A percentile compares a stretch with the other conserved stretches of the same genome.
These are phyloP conservation scores for Lichina pygmaea DNA, from an alignment of 495 filamentous ascomycete genomes.

Conservation along the genomic window DNA sequence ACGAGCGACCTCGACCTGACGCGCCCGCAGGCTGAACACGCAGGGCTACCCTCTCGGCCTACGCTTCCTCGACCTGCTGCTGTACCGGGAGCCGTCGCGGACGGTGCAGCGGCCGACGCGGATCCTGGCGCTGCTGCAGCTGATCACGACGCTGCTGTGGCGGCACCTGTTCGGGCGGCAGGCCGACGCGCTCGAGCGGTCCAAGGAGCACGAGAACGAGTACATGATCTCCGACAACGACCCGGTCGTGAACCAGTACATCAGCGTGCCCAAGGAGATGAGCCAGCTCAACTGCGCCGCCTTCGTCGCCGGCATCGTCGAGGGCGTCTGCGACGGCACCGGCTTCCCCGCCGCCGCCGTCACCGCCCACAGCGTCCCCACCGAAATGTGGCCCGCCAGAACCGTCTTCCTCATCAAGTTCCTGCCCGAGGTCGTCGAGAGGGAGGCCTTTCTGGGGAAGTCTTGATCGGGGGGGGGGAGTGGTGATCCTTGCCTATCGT, in stretches of 20 bases:
- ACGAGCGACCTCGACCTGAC: no score
- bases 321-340: slow-evolving; percentile 82
- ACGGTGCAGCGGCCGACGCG: slow-evolving; percentile 54
- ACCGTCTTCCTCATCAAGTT: slow-evolving; percentile 92
- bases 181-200: slow-evolving; percentile 79
- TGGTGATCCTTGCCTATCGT: background rate
- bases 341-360: slow-evolving; percentile 69
- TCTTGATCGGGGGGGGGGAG: background rate
- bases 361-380: slow-evolving; percentile 64
- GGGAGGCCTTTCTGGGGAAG: slow-evolving; percentile 44
- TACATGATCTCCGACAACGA: slow-evolving; percentile 99
- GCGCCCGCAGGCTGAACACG: slow-evolving; percentile 42
- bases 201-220: slow-evolving; percentile 55
- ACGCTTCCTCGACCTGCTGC: slow-evolving; percentile 80
- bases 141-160: slow-evolving; percentile 79
- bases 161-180: slow-evolving; percentile 71
- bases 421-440: slow-evolving; percentile 61
- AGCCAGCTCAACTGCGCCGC: slow-evolving; percentile 87
- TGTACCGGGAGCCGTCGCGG: slow-evolving; percentile 44
- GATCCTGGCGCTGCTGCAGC: slow-evolving; percentile 77
- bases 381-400: slow-evolving; percentile 76
- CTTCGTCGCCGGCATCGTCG: slow-evolving; percentile 81
- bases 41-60: slow-evolving; percentile 91
- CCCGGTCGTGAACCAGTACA: slow-evolving; percentile 77
- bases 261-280: slow-evolving; percentile 86